These are phyloP conservation scores for Lophium mytilinum DNA, from an alignment of 495 filamentous ascomycete species.

Conservation along the genomic window DNA sequence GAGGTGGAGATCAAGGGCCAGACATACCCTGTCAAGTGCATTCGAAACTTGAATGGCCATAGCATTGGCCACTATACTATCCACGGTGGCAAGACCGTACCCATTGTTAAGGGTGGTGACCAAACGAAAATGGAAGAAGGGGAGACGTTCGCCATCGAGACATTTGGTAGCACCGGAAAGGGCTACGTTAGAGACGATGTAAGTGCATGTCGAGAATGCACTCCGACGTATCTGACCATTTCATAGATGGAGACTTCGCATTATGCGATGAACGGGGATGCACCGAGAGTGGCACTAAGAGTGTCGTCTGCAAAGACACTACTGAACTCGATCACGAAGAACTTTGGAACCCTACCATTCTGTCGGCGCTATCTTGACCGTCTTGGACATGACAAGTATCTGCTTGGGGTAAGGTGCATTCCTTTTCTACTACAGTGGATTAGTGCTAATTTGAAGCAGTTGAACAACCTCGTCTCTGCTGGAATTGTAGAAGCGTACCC, in stretches of 20 bases:
- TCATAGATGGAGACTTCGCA: conserved; percentile 44
- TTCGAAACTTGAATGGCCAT: conserved; percentile 85
- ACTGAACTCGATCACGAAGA: conserved; percentile 53
- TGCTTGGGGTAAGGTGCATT: conserved; percentile 44
- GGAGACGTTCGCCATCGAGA: conserved; percentile 88
- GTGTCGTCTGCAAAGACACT: conserved; percentile 51
- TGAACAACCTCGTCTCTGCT: conserved; percentile 78
- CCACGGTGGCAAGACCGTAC: conserved; percentile 82
- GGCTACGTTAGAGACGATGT: conserved; percentile 42
- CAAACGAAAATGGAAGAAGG: conserved; percentile 81
- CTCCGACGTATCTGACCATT: conserved; percentile 8
- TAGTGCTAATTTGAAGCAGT: conserved; percentile 39
- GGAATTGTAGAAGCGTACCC: conserved; percentile 89
- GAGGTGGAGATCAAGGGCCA: conserved; percentile 71
- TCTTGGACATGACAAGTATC: conserved; percentile 52
- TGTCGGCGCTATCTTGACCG: conserved; percentile 57
- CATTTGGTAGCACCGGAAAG: conserved; percentile 87
- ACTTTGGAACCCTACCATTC: conserved; percentile 57
- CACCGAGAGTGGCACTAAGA: conserved; percentile 43
- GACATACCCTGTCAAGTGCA: conserved; percentile 72
- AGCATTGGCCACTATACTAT: conserved; percentile 80
- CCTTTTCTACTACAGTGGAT: neutral
- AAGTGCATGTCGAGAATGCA: conserved; percentile 20
- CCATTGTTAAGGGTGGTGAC: conserved; percentile 76
- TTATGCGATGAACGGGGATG: conserved; percentile 47